phyloP scores from a whole-genome alignment of 1,284 basidiomycete genomes.

The Rhodotorula sp. region DNA sequence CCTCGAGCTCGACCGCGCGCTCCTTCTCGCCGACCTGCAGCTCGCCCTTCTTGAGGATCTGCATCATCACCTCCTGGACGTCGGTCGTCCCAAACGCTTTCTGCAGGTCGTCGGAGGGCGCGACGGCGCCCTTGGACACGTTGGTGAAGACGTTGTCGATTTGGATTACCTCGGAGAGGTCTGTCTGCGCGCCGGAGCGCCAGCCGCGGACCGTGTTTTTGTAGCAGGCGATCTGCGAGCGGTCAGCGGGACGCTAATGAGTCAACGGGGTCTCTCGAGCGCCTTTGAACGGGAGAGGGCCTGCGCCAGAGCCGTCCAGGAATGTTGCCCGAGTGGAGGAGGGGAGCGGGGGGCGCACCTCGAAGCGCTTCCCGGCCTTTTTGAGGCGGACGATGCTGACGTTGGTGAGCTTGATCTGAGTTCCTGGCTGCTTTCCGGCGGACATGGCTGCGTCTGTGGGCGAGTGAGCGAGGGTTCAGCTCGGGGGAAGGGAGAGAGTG shows the following conservation, averaged over 20 bases:
- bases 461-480: not conserved
- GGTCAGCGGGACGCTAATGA: too few species aligned
- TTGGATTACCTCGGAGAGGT: constrained; percentile 94
- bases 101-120: constrained; percentile 82
- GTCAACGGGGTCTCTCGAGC: too few species aligned
- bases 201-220: constrained; percentile 99
- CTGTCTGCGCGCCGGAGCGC: constrained; percentile 88
- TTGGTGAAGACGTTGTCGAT: constrained; percentile 92
- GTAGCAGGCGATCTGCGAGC: constrained; percentile 76
- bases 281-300: too few species aligned
- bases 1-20: constrained; percentile 80
- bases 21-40: constrained; percentile 98
- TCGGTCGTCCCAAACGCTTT: constrained; percentile 86
- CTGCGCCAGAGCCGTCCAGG: too few species aligned
- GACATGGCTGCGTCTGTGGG: constrained; percentile 9
- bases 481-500: not conserved
- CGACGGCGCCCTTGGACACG: constrained; percentile 93
- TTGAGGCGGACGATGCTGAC: constrained; percentile 93
- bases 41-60: constrained; percentile 96
- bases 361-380: constrained; percentile 96
- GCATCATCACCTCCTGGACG: constrained; percentile 73
- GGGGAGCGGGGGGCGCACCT: constrained; percentile 60
- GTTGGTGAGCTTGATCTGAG: constrained; percentile 93
- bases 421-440: constrained; percentile 72
- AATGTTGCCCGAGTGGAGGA: not conserved